phyloP scores from a whole-genome alignment of 2,329 filamentous ascomycete genomes.

The Fusarium tricinctum region DNA sequence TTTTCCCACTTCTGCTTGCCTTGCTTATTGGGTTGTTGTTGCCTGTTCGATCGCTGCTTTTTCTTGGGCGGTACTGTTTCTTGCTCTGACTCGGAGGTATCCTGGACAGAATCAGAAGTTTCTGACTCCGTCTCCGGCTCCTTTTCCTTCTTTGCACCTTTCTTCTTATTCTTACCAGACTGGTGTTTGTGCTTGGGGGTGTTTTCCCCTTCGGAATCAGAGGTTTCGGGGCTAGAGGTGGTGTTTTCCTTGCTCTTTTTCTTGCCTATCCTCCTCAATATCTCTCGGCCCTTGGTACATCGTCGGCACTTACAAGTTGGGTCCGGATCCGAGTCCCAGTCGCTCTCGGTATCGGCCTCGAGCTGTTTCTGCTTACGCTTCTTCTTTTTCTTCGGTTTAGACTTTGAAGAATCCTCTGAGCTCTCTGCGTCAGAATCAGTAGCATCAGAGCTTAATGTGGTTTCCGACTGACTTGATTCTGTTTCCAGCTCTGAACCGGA shows the following conservation, averaged over 20 bases:
- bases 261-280: conserved; percentile 43
- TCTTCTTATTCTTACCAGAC: conserved; percentile 43
- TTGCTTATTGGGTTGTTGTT: conserved; percentile 39
- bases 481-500: conserved; percentile 39
- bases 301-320: conserved; percentile 49
- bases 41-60: conserved; percentile 29
- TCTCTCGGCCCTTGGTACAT: conserved; percentile 45
- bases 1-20: conserved; percentile 35
- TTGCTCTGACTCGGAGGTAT: conserved; percentile 37
- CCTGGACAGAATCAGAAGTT: conserved; percentile 44
- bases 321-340: conserved; percentile 54
- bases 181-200: conserved; percentile 33
- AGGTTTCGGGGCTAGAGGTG: conserved; percentile 23
- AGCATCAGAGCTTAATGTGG: conserved; percentile 28
- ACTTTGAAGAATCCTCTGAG: conserved; percentile 27
- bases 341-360: conserved; percentile 44
- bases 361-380: conserved; percentile 23
- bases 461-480: conserved; percentile 45
- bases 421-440: conserved; percentile 39
- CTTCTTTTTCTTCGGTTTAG: conserved; percentile 38
- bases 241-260: conserved; percentile 31
- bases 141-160: conserved; percentile 39
- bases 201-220: conserved; percentile 44
- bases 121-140: conserved; percentile 47
- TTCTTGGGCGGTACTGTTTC: conserved; percentile 33